These are phyloP conservation scores for Diaporthe ampelina DNA, from an alignment of 2,329 filamentous ascomycete species.

Conservation along the genomic window DNA sequence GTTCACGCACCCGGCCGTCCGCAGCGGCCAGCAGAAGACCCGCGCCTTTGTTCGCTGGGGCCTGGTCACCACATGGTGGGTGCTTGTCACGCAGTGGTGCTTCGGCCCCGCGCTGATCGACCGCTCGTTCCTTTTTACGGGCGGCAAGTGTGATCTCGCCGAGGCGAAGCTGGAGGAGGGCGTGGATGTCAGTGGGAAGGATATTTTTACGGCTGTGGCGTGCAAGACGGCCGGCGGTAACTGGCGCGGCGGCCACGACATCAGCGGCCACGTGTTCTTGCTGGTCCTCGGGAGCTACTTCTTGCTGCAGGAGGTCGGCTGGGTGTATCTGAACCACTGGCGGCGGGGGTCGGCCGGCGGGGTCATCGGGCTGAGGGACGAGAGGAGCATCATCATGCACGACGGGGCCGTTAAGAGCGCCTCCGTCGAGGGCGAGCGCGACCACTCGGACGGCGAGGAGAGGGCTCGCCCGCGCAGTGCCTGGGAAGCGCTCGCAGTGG, in stretches of 20 bases:
- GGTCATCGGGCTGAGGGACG: constrained; percentile 63
- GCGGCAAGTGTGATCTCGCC: constrained; percentile 82
- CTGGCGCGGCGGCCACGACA: constrained; percentile 96
- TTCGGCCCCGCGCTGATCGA: constrained; percentile 94
- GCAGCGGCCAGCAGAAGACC: constrained; percentile 52
- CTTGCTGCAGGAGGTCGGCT: constrained; percentile 83
- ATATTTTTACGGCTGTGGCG: constrained; percentile 77
- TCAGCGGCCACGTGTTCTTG: constrained; percentile 95
- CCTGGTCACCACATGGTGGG: constrained; percentile 83
- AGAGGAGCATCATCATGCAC: constrained; percentile 73
- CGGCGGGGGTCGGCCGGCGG: constrained; percentile 47
- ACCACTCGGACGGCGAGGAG: constrained; percentile 38
- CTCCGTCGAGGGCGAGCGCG: constrained; percentile 59
- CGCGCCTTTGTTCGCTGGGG: constrained; percentile 72
- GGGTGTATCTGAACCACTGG: constrained; percentile 63
- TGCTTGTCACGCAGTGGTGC: constrained; percentile 94
- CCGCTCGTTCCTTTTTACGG: constrained; percentile 88
- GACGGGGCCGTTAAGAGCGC: constrained; percentile 77
- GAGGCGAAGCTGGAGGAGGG: constrained; percentile 62
- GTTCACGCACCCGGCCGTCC: constrained; percentile 73
- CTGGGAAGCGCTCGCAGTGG: constrained; percentile 56
- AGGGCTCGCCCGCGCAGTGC: constrained; percentile 39
- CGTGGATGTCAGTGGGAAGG: constrained; percentile 55
- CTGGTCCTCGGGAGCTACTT: constrained; percentile 87
- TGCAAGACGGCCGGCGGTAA: constrained; percentile 86